Conservation (phyloP, 2,329 filamentous ascomycete species). For the Exophiala bonariae region DNA sequence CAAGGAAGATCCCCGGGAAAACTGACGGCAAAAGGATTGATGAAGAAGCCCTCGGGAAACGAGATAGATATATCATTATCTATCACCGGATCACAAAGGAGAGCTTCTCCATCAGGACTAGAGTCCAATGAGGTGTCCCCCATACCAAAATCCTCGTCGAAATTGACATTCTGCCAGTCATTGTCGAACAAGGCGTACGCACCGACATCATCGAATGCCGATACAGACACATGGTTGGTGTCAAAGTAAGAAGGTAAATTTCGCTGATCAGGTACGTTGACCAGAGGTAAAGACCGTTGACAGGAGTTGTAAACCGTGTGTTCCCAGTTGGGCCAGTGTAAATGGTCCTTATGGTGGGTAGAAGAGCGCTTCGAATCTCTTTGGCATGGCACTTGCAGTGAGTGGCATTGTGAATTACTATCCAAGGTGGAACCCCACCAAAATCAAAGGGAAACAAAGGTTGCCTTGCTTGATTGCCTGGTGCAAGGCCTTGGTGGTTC, state of each 20-base stretch:
- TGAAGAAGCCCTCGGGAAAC: constrained; percentile 24
- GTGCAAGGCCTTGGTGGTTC: constrained; percentile 16
- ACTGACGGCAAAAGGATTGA: constrained; percentile 26
- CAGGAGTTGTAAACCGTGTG: constrained; percentile 11
- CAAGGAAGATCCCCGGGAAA: constrained; percentile 25
- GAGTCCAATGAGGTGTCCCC: neutral
- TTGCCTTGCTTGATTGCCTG: constrained; percentile 21
- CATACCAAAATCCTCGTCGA: neutral
- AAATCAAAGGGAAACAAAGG: constrained; percentile 2
- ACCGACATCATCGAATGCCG: constrained; percentile 5
- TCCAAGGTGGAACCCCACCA: constrained; percentile 20
- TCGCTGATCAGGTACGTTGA: constrained; percentile 21
- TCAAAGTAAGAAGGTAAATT: constrained; percentile 17
- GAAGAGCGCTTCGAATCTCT: constrained; percentile 4
- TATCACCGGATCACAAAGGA: neutral
- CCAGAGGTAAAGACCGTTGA: constrained; percentile 24
- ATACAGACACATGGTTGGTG: constrained; percentile 7
- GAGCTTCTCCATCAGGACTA: neutral
- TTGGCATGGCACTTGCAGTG: constrained; percentile 5
- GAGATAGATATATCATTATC: neutral
- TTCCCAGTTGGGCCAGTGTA: constrained; percentile 18
- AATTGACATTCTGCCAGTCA: neutral
- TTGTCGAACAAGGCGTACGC: constrained; percentile 2
- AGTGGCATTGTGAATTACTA: constrained; percentile 20
- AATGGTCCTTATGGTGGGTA: constrained; percentile 22